Evolutionary conservation across 1,284 basidiomycete species (phyloP), one percentile per base, ranked within the genome.

Genomic region (Abortiporus biennis): DNA sequence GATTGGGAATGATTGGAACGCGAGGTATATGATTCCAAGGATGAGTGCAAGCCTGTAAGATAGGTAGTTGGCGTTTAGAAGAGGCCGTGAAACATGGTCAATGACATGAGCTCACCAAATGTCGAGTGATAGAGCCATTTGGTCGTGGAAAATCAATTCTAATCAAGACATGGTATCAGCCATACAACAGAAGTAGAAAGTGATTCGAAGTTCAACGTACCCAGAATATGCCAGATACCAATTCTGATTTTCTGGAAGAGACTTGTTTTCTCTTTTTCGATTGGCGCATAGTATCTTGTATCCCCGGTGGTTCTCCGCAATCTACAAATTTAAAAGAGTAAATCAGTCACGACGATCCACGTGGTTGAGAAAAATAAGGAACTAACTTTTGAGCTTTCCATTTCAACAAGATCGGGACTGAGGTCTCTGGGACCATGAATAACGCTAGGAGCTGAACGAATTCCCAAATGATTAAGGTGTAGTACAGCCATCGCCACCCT

Each of bases 401-500:
- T 63, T 76, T 72, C 15, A 83, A 59, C 1, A 92, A 61, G 3
- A 81, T 69, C 0, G 86, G 84, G 1, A 62, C 61, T 55, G 79
- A 90, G 0, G 89, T 92, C 62, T 93, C 91, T 0, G 86, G 84
- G 0, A 89, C 76, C 40, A 74, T 20, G 36, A 74, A 55, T 9
- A 84, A 57, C 1, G 69, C 63, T 6, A 76, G 30, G 5, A 62
- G 56, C 52, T 80, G 68, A 1, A 54, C 54, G 43, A 76, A 76
- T 8, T 68, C 65, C 80, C 80, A 85, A 30, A 85, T 83, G 2
- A 80, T 55, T 36, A 84, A 58, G 19, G 83, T 62, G 45, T 79
- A 75, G 59, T 82, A 92, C 0, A 83, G 84, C 88, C 87, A 91
- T 42, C 85, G 64, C 89, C 89, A 92, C 43, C 72, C 50, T 0